Evolutionary conservation across 2,329 filamentous ascomycete genomes (phyloP), one percentile per base, ranked within the genome.

Genomic region (Cladophialophora psammophila): DNA sequence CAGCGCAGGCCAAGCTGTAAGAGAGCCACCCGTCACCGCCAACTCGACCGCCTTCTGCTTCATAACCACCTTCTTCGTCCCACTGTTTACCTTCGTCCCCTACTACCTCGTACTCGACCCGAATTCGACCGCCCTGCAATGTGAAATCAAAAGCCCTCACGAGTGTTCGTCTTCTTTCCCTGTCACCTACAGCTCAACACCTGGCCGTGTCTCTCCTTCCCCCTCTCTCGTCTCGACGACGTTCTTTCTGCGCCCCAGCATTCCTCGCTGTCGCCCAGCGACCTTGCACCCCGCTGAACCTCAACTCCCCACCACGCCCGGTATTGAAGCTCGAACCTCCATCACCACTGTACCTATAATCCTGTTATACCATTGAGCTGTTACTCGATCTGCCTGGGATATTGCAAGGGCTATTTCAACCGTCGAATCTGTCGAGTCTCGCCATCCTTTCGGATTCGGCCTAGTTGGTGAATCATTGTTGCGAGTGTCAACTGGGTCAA

Each of bases 121-220:
- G 54, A 42, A 48, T 31, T 60, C 64, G 62, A 67, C 61, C 66
- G 45, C 60, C 61, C 66, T 68, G 68, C 68, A 66, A 70, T 70
- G 68, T 70, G 60, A 70, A 63, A 61, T 58, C 54, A 52, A 66
- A 68, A 64, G 52, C 54, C 64, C 63, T 42, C 26, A 66, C 60
- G 57, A 70, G 63, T 64, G 48, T 61, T 64, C 63, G 61, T 64
- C 32, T 61, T 62, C 64, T 55, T 60, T 65, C 55, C 60, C 57
- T 57, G 64, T 55, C 58, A 57, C 63, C 38, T 56, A 56, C 54
- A 32, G 8, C 50, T 62, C 9, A 67, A 52, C 65, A 67, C 68
- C 68, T 68, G 65, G 68, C 63, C 65, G 68, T 68, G 68, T 70
- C 64, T 59, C 63, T 70, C 61, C 60, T 66, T 70, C 68, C 55